Evolutionary conservation across 331 rosid genomes (phyloP), one percentile per base, ranked within the genome.

Genomic region (Phaseolus coccineus): DNA sequence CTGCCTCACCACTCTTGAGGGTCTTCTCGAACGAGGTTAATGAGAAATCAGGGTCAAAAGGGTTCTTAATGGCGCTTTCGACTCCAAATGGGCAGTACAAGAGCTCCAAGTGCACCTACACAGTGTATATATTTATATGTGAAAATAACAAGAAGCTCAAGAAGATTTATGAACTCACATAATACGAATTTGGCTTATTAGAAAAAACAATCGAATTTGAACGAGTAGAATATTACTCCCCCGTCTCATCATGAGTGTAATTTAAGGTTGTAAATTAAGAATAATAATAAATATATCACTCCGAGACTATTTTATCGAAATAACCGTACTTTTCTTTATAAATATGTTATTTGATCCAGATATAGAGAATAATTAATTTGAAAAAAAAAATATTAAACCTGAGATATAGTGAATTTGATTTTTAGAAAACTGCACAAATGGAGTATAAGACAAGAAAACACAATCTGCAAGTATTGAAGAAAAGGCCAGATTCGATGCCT

Each of bases 81-180:
- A 66, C 80, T 79, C 99, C 98, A 71, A 37, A 69, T 44, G 97
- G 99, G 61, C 89, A 88, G 86, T 95, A 95, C 77, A 95, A 85
- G 75, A 95, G 94, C 85, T 95, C 99, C 97, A 95, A 66, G 64
- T 93, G 98, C 84, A 95, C 99, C 99, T 95, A 53, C 64, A 66
- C 10, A 39, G 33, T 30, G 57, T 61, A 72, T 67, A 70, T 37
- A 68, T 37, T 31, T 2, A 69, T 28, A 27, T 1, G 25, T 31
- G 62, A 42, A 51, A 24, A 78, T 50, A 61, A 46, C 33, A 55
- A 6, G 40, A 69, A 57, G 72, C 35, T 67, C 71, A 53, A 76
- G 37, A 59, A 55, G 69, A 76, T 47, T 68, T 11, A 16, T 67
- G 71, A 15, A 76, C 7, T 42, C 47, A 22, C 8, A 8, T 47